Evolutionary conservation across 2,329 filamentous ascomycete species (phyloP).

Genomic region (Aureobasidium sp.): DNA sequence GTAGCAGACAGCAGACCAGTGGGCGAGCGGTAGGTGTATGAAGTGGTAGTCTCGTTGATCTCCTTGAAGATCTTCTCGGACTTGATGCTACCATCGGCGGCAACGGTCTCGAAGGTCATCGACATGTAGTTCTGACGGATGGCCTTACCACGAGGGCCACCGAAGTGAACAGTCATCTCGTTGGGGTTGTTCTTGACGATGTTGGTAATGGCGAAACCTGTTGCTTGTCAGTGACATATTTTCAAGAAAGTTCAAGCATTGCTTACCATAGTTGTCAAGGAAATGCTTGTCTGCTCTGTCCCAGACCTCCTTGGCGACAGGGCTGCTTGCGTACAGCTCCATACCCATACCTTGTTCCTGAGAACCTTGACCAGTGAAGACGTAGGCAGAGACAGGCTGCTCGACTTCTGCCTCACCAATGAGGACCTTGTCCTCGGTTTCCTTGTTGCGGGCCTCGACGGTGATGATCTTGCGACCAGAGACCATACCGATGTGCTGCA

Average conservation of each 20-base stretch:
- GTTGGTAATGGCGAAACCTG: conserved; percentile 92
- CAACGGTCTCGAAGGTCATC: conserved; percentile 99
- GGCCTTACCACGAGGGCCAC: conserved; percentile 90
- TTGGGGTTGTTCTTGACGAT: conserved; percentile 99
- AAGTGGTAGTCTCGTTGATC: conserved; percentile 83
- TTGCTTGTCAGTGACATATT: conserved; percentile 14
- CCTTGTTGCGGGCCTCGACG: conserved; percentile 91
- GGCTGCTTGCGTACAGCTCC: conserved; percentile 91
- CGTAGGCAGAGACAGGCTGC: conserved; percentile 91
- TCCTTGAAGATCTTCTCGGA: conserved; percentile 99
- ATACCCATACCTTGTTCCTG: conserved; percentile 99
- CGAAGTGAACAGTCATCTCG: conserved; percentile 96
- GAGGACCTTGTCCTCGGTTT: conserved; percentile 93
- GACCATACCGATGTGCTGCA: conserved; percentile 97
- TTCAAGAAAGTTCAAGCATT: not conserved
- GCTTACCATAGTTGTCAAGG: conserved; percentile 91
- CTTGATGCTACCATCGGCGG: conserved; percentile 83
- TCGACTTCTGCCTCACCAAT: conserved; percentile 95
- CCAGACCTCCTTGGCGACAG: conserved; percentile 95
- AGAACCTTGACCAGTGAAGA: conserved; percentile 96
- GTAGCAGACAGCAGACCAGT: conserved; percentile 92
- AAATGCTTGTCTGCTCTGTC: conserved; percentile 96
- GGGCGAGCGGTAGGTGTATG: conserved; percentile 94
- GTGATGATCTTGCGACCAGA: conserved; percentile 98
- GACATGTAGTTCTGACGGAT: conserved; percentile 99